Base-by-base conservation (phyloP, 1,139 yeast species). In the Spathaspora jeffriesii region DNA sequence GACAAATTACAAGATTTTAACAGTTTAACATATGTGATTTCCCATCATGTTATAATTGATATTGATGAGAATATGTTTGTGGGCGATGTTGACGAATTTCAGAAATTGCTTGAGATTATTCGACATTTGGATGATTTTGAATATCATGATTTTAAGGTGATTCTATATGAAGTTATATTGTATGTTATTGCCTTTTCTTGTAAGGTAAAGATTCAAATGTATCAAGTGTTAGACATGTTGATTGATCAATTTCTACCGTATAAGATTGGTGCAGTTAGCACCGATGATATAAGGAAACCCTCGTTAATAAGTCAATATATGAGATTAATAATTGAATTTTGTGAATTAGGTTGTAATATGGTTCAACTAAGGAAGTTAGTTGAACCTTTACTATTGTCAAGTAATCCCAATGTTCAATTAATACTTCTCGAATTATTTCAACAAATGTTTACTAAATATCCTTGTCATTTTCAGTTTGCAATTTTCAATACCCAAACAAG, bases 341-440 rank as follows among this genome's bases (percentile, higher is more conserved):
- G 66, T 44, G 77, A 72, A 51, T 55, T 73, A 21, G 79, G 79
- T 0, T 68, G 74, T 55, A 64, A 63, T 42, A 57, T 62, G 2
- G 50, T 51, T 10, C 50, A 51, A 27, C 53, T 71, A 37, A 55
- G 58, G 43, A 54, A 51, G 40, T 47, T 70, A 13, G 40, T 67
- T 1, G 25, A 49, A 7, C 61, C 61, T 11, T 45, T 68, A 21
- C 54, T 58, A 10, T 25, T 39, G 4, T 13, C 15, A 17, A 22
- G 17, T 4, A 38, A 44, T 17, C 55, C 58, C 8, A 23, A 20
- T 27, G 25, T 41, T 13, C 64, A 56, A 44, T 43, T 64, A 21
- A 44, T 57, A 1, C 42, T 67, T 1, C 52, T 70, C 15, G 65
- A 65, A 18, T 53, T 73, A 11, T 51, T 72, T 11, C 57, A 61